Base-by-base conservation (phyloP, 257 asterid species). In the Solanum tarapatanum region DNA sequence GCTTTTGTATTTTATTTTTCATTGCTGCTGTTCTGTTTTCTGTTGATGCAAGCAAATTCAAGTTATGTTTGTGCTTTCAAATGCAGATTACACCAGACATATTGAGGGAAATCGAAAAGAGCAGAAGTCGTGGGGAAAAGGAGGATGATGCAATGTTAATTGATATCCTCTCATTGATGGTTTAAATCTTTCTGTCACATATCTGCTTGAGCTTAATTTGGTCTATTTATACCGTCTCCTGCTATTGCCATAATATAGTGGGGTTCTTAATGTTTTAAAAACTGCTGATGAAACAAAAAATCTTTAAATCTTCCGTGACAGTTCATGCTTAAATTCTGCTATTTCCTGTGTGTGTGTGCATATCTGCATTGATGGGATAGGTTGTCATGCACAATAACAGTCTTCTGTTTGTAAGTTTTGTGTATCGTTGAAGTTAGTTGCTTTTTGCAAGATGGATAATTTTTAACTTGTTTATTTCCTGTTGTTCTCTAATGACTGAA, bases 111-210 rank as follows among this genome's bases (percentile, higher is more conserved):
- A 88, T 96, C 32, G 93, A 94, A 88, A 95, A 93, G 91, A 95
- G 99, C 90, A 95, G 98, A 64, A 93, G 93, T 90, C 98, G 98
- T 79, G 99, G 99, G 88, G 99, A 97, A 88, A 95, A 95, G 92
- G 98, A 87, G 73, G 96, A 91, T 36, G 97, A 93, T 91, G 90
- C 75, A 64, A 92, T 95, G 97, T 91, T 94, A 77, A 94, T 93
- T 26, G 91, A 97, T 97, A 95, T 97, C 98, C 98, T 97, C 92
- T 43, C 84, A 85, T 45, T 80, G 41, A 48, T 28, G 68, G 85
- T 80, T 48, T 80, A 45, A 80, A 85, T 70, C 69, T 88, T 86
- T 16, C 85, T 8, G 43, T 28, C 28, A 2, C 80, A 10, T 14
- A 41, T 88, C 33, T 83, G 12, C 79, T 64, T 86, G 33, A 19